These are phyloP conservation scores for Rhipidocladum racemiflorum DNA, from an alignment of 176 grass and related monocot species.

Conservation along the genomic window DNA sequence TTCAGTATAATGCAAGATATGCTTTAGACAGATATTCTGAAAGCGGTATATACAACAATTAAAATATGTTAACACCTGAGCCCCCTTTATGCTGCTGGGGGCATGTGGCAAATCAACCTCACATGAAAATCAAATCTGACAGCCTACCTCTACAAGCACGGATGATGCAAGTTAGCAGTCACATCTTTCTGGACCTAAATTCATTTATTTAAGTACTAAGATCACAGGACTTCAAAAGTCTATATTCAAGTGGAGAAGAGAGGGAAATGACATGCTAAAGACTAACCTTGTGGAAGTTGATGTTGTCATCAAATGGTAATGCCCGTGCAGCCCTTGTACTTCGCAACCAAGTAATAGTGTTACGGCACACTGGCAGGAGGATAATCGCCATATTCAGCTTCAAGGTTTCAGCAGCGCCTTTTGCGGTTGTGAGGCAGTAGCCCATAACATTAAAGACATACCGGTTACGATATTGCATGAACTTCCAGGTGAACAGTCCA, in stretches of 20 bases:
- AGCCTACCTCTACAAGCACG: background rate
- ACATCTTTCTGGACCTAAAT: background rate
- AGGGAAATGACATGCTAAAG: background rate
- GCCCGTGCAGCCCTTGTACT: constrained; percentile 67
- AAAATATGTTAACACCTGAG: background rate
- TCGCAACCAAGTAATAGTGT: constrained; percentile 94
- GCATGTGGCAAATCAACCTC: background rate
- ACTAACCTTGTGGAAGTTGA: constrained; percentile 99
- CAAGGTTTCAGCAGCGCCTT: constrained; percentile 94
- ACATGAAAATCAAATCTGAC: background rate
- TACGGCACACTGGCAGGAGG: constrained; percentile 89
- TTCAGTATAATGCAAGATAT: background rate
- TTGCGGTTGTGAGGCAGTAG: constrained; percentile 81
- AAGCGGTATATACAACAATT: background rate
- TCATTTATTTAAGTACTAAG: background rate
- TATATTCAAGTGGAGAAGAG: constrained; percentile 2
- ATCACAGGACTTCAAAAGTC: background rate
- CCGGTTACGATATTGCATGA: constrained; percentile 73
- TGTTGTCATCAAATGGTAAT: constrained; percentile 96
- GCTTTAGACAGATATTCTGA: background rate
- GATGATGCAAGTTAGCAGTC: background rate
- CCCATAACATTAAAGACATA: constrained; percentile 90
- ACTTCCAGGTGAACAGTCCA: constrained; percentile 88
- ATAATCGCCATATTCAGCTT: constrained; percentile 98
- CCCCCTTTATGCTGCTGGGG: background rate